Base-by-base conservation (phyloP, 129 eudicot species). In the Smallanthus sonchifolius region DNA sequence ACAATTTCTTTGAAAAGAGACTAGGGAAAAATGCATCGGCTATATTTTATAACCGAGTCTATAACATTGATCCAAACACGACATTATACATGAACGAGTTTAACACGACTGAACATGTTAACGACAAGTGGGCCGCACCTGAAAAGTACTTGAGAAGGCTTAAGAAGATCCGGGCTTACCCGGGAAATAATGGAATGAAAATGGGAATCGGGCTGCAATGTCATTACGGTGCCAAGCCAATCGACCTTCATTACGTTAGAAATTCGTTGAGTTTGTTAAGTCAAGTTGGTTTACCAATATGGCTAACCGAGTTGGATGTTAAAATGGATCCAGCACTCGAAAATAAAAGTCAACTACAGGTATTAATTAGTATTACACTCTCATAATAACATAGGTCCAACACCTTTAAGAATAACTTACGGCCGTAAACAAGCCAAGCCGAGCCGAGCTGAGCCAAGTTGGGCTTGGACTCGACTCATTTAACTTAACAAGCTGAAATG, bases 251-350 rank as follows among this genome's bases (percentile, higher is more conserved):
- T 54, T 93, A 84, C 36, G 70, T 84, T 9, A 83, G 98, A 75
- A 70, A 78, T 2, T 77, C 86, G 10, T 16, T 90, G 24, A 87
- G 80, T 37, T 28, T 17, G 8, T 82, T 93, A 14, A 88, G 83
- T 72, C 67, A 88, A 11, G 55, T 82, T 1, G 79, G 80, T 16
- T 59, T 86, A 44, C 98, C 98, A 1, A 80, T 90, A 69, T 93
- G 98, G 98, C 76, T 93, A 3, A 90, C 98, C 0, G 98, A 92
- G 54, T 55, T 93, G 68, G 94, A 86, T 71, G 90, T 90, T 28
- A 61, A 48, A 6, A 35, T 75, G 54, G 83, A 79, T 37, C 80
- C 82, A 0, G 61, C 45, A 6, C 63, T 81, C 10, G 10, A 36
- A 40, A 70, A 75, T 54, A 44, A 40, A 64, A 44, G 44, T 40